phyloP scores from a whole-genome alignment of 2,329 filamentous ascomycete genomes.

The Nakataea oryzae region DNA sequence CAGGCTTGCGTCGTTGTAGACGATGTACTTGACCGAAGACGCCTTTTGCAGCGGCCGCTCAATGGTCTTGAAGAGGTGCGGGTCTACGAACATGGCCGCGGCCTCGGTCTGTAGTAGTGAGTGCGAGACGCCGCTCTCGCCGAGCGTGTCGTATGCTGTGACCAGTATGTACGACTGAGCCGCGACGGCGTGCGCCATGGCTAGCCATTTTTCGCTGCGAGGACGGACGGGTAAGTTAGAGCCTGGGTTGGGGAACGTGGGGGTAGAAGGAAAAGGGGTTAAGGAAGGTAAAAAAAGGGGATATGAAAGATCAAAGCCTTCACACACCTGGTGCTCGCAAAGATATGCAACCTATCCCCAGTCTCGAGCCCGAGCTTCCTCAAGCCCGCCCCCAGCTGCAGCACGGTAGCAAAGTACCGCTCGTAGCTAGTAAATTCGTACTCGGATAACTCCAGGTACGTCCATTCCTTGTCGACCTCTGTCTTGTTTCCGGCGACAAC shows the following conservation, averaged over 20 bases:
- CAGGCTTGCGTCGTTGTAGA: slow-evolving; percentile 50
- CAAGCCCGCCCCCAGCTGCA: slow-evolving; percentile 63
- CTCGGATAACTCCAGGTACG: slow-evolving; percentile 72
- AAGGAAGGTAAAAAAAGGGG: neutral
- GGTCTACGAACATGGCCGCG: slow-evolving; percentile 78
- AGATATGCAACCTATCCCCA: slow-evolving; percentile 65
- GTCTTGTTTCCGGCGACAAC: no score
- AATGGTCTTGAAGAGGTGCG: slow-evolving; percentile 59
- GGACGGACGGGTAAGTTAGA: no score
- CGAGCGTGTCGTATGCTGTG: slow-evolving; percentile 89
- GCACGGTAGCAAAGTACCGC: slow-evolving; percentile 63
- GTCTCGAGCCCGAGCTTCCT: slow-evolving; percentile 61
- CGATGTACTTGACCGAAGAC: slow-evolving; percentile 44
- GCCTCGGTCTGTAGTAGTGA: slow-evolving; percentile 74
- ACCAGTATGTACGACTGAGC: slow-evolving; percentile 88
- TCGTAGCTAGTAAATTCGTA: slow-evolving; percentile 70
- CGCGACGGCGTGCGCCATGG: slow-evolving; percentile 63
- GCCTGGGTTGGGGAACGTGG: neutral
- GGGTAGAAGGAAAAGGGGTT: slow-evolving; percentile 8
- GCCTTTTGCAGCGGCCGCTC: slow-evolving; percentile 44
- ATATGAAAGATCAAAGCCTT: neutral
- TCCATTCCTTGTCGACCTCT: slow-evolving; percentile 86
- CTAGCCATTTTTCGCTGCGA: slow-evolving; percentile 70
- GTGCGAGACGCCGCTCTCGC: slow-evolving; percentile 73
- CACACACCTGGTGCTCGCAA: slow-evolving; percentile 66